Conservation (phyloP, 345 rosid species). For the Eucalyptus marginata region DNA sequence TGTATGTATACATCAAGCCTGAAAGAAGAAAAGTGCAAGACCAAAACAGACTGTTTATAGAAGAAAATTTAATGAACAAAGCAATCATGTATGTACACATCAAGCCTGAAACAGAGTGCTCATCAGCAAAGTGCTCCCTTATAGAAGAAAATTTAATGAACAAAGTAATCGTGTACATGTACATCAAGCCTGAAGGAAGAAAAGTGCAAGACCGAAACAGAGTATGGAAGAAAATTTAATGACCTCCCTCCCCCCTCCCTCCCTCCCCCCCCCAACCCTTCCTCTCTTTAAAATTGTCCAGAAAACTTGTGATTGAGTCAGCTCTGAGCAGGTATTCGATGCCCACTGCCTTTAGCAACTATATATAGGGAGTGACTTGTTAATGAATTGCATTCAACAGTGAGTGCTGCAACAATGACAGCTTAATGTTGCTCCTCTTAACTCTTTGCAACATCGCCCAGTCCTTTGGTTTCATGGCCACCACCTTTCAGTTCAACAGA, state of each 20-base stretch:
- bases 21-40: background rate
- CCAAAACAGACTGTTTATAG: background rate
- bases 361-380: background rate
- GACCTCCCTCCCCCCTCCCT: background rate
- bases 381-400: background rate
- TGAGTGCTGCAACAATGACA: background rate
- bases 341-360: background rate
- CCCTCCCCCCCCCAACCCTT: background rate
- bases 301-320: background rate
- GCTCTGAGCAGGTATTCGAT: background rate
- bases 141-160: background rate
- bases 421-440: background rate
- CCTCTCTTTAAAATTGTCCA: background rate
- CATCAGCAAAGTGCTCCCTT: background rate
- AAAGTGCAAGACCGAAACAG: background rate
- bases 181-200: conserved; percentile 42
- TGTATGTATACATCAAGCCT: conserved; percentile 77
- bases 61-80: background rate
- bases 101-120: background rate
- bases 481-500: background rate
- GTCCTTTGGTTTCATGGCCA: background rate
- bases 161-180: conserved; percentile 45
- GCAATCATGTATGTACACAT: background rate
- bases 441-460: background rate
- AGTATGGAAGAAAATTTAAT: background rate